Base-by-base conservation (phyloP, 1,284 basidiomycete species). In the Stereum hirsutum region DNA sequence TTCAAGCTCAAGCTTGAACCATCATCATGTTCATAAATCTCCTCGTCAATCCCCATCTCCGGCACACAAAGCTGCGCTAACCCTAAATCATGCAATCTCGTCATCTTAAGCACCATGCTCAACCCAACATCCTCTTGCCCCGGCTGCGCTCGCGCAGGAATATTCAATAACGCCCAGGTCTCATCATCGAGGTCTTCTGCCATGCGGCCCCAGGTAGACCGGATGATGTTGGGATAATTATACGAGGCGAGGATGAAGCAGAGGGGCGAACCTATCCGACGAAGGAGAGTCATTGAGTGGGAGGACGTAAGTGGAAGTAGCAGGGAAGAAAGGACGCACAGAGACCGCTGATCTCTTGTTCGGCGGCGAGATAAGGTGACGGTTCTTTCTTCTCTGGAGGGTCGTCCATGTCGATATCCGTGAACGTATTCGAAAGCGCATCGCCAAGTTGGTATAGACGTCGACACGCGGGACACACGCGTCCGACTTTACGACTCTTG, bases 381-480 rank as follows among this genome's bases (percentile, higher is more conserved):
- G 52, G 53, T 51, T 17, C 51, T 51, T 47, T 56, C 52, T 44
- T 56, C 27, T 57, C 50, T 11, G 56, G 44, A 1, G 58, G 54
- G 14, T 62, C 59, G 12, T 62, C 63, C 12, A 46, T 38, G n/a
- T n/a, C n/a, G n/a, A n/a, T n/a, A 70, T 53, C 12, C 27, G 12
- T 15, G 39, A n/a, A n/a, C 8, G 71, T 73, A 27, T 76, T 70
- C 2, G 68, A 68, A 0, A 86, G 64, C 1, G 65, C 54, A 44
- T 89, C 85, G 1, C 82, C 82, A 0, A 87, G 59, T 10, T 63
- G 66, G 53, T 86, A 89, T 20, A 87, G 59, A 14, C 85, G 65
- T 54, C 78, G 74, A 56, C 85, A 89, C 0, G 82, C 74, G 2
- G 85, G 85, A 54, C 85, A 89, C 46, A 89, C 70, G 24, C 85